Evolutionary conservation across 768 basidiomycete species (phyloP), one percentile per base, ranked within the genome.

Genomic region (Dioszegia crocea): DNA sequence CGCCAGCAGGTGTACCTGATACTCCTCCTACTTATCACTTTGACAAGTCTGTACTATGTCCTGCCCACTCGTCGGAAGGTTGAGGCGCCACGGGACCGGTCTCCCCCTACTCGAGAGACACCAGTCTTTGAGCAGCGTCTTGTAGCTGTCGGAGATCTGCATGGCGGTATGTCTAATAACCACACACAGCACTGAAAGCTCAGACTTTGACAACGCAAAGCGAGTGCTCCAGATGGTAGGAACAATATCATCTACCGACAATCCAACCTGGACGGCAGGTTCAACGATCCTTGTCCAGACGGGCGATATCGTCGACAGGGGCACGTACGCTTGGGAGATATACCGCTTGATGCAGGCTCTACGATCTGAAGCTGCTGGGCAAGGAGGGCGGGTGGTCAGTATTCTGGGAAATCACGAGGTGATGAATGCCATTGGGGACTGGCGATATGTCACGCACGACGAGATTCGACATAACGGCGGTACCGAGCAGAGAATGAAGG

Each of bases 401-500:
- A 82, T 89, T 55, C 79, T 97, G 31, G 96, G 96, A 24, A 99
- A 99, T 75, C 96, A 99, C 66, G 96, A 98, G 76, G 86, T 87
- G 81, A 96, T 97, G 91, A 93, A 93, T 64, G 85, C 83, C 40
- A 68, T 73, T 84, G 89, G 89, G 60, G 91, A 93, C 76, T 93
- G 90, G 90, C 84, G 88, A 82, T 96, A 92, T 64, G 91, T 94
- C 26, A 87, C 85, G 66, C 82, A 84, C 9, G 81, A 83, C 26
- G 93, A 96, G 69, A 84, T 94, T 48, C 81, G 84, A 51, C 91
- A 89, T 0, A 93, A 91, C 65, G 91, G 89, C 17, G 81, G 82
- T 24, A 80, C 87, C 50, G 80, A 82, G 40, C 81, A 82, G 0
- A 88, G 93, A 33, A 86, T 89, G 78, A 82, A 84, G 58, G 84